phyloP scores from a whole-genome alignment of 2,329 filamentous ascomycete genomes.

The Hirsutella minnesotensis region DNA sequence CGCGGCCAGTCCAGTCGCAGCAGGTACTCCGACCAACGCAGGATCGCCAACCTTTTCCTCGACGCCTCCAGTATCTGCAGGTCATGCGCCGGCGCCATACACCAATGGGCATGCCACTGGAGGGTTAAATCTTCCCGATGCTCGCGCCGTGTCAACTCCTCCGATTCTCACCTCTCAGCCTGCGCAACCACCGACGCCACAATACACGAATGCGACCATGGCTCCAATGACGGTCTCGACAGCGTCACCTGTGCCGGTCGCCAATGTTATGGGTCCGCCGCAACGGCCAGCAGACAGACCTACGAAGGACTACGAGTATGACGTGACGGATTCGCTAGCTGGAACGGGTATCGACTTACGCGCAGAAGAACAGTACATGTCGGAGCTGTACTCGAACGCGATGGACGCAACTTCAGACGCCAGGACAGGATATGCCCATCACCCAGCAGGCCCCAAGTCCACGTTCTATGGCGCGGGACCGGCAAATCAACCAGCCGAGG shows the following conservation, averaged over 20 bases:
- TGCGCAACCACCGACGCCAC: slow-evolving; percentile 9
- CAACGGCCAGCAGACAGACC: slow-evolving; percentile 51
- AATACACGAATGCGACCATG: slow-evolving; percentile 19
- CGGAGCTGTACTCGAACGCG: slow-evolving; percentile 48
- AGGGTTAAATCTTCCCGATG: slow-evolving; percentile 22
- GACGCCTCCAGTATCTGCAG: slow-evolving; percentile 18
- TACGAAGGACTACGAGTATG: slow-evolving; percentile 52
- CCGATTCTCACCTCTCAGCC: slow-evolving; percentile 20
- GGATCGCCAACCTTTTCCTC: slow-evolving; percentile 24
- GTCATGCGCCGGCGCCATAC: slow-evolving; percentile 25
- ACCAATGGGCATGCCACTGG: slow-evolving; percentile 24
- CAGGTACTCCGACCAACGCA: slow-evolving; percentile 24
- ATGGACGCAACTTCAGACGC: slow-evolving; percentile 33
- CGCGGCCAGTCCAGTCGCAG: slow-evolving; percentile 31
- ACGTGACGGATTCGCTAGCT: slow-evolving; percentile 72
- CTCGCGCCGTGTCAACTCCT: slow-evolving; percentile 19
- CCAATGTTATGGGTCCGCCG: slow-evolving; percentile 41
- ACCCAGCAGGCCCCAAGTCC: slow-evolving; percentile 40
- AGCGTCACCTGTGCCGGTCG: slow-evolving; percentile 13
- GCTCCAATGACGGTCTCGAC: slow-evolving; percentile 13
- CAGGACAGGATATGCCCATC: slow-evolving; percentile 36
- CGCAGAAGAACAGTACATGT: slow-evolving; percentile 74
- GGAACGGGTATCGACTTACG: slow-evolving; percentile 79
- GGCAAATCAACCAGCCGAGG: slow-evolving; percentile 49
- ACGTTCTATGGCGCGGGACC: slow-evolving; percentile 54